Evolutionary conservation across 2,329 filamentous ascomycete genomes (phyloP).

Genomic region (Fusarium sambucinum): DNA sequence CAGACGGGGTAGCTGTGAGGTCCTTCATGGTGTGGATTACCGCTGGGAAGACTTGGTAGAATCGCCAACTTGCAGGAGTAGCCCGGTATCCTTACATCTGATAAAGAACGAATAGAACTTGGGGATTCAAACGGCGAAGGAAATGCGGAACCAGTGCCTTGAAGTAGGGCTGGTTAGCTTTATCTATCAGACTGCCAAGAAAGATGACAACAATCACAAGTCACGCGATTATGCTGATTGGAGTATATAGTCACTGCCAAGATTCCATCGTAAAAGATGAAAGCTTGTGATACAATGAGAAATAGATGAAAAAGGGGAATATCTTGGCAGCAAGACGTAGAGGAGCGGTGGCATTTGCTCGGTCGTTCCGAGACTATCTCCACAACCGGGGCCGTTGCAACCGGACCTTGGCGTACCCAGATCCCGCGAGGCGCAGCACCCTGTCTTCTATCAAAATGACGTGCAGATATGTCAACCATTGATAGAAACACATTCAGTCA

Average conservation of each 20-base stretch:
- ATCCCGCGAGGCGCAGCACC: conserved; percentile 32
- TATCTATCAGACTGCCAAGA: neutral
- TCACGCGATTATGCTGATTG: neutral
- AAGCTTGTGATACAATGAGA: neutral
- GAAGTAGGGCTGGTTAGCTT: neutral
- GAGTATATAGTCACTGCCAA: neutral
- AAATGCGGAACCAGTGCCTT: neutral
- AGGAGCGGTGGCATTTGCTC: conserved; percentile 9
- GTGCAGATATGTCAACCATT: neutral
- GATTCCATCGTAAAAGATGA: too few species aligned
- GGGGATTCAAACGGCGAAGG: neutral
- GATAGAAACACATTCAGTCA: neutral
- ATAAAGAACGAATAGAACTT: neutral
- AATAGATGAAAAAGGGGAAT: neutral
- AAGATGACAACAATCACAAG: neutral
- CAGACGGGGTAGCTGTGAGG: neutral
- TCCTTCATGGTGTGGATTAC: conserved; percentile 4
- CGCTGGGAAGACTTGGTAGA: too few species aligned
- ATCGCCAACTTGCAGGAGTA: too few species aligned
- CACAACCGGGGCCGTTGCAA: conserved; percentile 19
- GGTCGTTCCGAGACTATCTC: conserved; percentile 10
- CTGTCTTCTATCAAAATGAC: neutral
- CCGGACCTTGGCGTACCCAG: conserved; percentile 22
- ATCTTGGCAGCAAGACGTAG: neutral
- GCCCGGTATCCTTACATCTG: neutral